Evolutionary conservation across 2,329 filamentous ascomycete species (phyloP), one percentile per base, ranked within the genome.

Genomic region (Neodidymelliopsis sp.): DNA sequence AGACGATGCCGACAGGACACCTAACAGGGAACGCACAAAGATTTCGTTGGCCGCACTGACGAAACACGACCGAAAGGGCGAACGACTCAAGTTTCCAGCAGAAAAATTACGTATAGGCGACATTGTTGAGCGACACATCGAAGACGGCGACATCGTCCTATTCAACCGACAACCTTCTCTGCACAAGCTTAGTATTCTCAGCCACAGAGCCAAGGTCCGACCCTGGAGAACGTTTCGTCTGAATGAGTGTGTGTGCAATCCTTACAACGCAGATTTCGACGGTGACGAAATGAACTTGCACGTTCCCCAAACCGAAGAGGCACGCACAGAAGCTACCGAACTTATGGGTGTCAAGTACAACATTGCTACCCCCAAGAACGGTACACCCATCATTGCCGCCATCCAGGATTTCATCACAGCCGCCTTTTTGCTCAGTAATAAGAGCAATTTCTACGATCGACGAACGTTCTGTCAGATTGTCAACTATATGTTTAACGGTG

Each of bases 281-380:
- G 94, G 94, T 52, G 94, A 99, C 63, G 94, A 99, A 74, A 99
- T 99, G 94, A 99, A 99, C 64, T 76, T 99, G 36, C 94, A 99
- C 74, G 92, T 99, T 12, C 94, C 94, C 2, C 94, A 99, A 70
- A 97, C 94, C 0, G 94, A 99, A 76, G 94, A 99, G 74, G 93
- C 94, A 9, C 84, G 94, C 48, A 90, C 93, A 2, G 94, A 99
- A 74, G 94, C 94, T 0, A 95, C 95, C 65, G 91, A 93, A 60
- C 78, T 99, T 36, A 99, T 99, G 94, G 94, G 94, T 30, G 92
- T 99, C 46, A 96, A 97, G 75, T 86, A 97, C 79, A 99, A 99
- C 70, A 75, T 99, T 49, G 89, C 89, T 3, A 99, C 94, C 0
- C 94, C 94, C 1, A 97, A 97, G 74, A 97, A 97, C 75, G 94